Evolutionary conservation across 805 yeast genomes (phyloP).

Genomic region (Pichia rugopelliculosa): DNA sequence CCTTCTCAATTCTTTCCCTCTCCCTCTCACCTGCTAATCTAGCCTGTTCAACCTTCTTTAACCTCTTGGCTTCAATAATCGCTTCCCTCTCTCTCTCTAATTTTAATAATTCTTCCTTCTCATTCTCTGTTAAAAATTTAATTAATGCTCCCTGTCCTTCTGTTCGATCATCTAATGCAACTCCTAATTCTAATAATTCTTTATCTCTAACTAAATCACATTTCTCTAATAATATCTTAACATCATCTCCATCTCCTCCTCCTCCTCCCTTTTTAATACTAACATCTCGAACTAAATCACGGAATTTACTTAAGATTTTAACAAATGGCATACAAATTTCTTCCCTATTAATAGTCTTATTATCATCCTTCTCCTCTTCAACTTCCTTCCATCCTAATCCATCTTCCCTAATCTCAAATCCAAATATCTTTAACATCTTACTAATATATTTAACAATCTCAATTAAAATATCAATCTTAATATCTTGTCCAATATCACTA

Average conservation of each 20-base stretch:
- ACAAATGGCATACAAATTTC: constrained; percentile 75
- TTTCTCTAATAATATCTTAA: constrained; percentile 50
- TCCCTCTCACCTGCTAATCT: constrained; percentile 58
- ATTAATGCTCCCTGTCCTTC: constrained; percentile 73
- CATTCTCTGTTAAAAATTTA: constrained; percentile 67
- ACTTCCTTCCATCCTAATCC: constrained; percentile 71
- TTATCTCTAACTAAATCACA: constrained; percentile 69
- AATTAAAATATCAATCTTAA: constrained; percentile 58
- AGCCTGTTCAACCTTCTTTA: constrained; percentile 52
- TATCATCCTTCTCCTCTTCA: not conserved
- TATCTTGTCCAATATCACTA: constrained; percentile 39
- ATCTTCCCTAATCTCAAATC: constrained; percentile 66
- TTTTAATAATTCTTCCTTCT: constrained; percentile 53
- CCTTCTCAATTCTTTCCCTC: constrained; percentile 54
- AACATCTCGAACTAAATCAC: constrained; percentile 70
- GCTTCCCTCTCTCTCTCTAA: constrained; percentile 56
- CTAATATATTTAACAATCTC: constrained; percentile 65
- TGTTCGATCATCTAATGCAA: constrained; percentile 82
- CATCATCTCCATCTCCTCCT: constrained; percentile 47
- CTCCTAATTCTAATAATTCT: constrained; percentile 67
- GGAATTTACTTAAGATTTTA: constrained; percentile 65
- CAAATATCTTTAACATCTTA: constrained; percentile 61
- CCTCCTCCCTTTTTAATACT: too few species aligned
- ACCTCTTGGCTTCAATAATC: constrained; percentile 29
- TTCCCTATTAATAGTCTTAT: constrained; percentile 36